These are phyloP conservation scores for Osmanthus fragrans DNA, from an alignment of 257 asterid species.

Conservation along the genomic window DNA sequence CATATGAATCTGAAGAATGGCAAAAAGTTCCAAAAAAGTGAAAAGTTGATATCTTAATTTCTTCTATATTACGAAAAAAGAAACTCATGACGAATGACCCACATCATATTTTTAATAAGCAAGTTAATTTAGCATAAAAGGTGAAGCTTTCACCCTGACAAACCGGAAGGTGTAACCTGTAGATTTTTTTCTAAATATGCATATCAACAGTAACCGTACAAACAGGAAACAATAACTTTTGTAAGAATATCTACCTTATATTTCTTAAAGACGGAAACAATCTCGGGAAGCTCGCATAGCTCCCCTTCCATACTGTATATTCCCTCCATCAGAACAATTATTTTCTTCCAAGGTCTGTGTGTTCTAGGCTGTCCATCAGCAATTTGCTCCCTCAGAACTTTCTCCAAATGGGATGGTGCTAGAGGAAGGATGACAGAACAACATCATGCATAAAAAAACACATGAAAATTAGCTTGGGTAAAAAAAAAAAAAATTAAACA, in stretches of 20 bases:
- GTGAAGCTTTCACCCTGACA: slow-evolving; percentile 10
- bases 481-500: slow-evolving; percentile 20
- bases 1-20: no score
- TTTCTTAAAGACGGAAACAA: slow-evolving; percentile 91
- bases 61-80: not conserved
- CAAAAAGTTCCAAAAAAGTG: slow-evolving; percentile 3
- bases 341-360: slow-evolving; percentile 97
- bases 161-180: not conserved
- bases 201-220: not conserved
- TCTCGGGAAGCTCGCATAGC: slow-evolving; percentile 92
- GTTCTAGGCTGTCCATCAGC: slow-evolving; percentile 98
- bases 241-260: slow-evolving; percentile 60
- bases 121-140: no score
- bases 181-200: not conserved
- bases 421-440: slow-evolving; percentile 29
- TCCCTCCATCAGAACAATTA: slow-evolving; percentile 94
- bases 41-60: slow-evolving; percentile 12
- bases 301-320: slow-evolving; percentile 99
- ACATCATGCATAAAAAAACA: not conserved
- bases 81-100: not conserved
- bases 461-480: not conserved
- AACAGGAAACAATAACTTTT: slow-evolving; percentile 16
- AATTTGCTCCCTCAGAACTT: slow-evolving; percentile 86
- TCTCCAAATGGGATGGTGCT: slow-evolving; percentile 93
- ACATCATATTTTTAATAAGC: no score